Evolutionary conservation across 1,139 yeast species (phyloP), one percentile per base, ranked within the genome.

Genomic region (Saccharomycopsis hybrid): DNA sequence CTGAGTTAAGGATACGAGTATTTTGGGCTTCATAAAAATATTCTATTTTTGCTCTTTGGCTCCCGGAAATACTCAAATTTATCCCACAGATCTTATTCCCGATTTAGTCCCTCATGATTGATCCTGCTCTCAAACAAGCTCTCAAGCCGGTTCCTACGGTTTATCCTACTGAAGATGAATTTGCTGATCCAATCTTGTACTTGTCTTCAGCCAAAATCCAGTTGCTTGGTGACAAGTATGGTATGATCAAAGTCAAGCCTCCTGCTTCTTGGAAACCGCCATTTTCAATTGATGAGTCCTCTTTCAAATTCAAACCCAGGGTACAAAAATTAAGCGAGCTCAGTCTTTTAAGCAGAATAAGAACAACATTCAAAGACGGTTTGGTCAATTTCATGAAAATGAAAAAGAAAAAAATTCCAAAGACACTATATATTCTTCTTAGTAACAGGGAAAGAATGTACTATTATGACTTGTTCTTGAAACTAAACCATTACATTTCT

Each of bases 211-310:
- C 72, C 0, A 74, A 72, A 45, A 66, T 80, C 3, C 65, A 72
- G 9, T 59, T 66, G n/a, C 59, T 82, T 30, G 94, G 92, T 3
- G 67, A 66, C 8, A 63, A 69, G 45, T 83, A 70, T 61, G 94
- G 94, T 0, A 73, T 85, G 58, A 65, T 85, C 32, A 85, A 84
- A 60, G 58, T 85, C 1, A 70, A 76, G 1, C 89, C 94, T 2
- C 92, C 92, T 0, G 52, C 56, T 7, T 44, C 29, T 18, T 51
- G 54, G 51, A 41, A 43, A 37, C 69, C 68, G 1, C 68, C 71
- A 0, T 73, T 83, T 55, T 71, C 77, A 54, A 67, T 84, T 13
- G 73, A 84, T 46, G 67, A 70, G 40, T 61, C 67, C 5, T 60
- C 59, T 25, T 83, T 85, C 62, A 71, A 65, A 50, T 84, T 85